Evolutionary conservation across 208 protist species (phyloP).

Genomic region (Angomonas deanei): DNA sequence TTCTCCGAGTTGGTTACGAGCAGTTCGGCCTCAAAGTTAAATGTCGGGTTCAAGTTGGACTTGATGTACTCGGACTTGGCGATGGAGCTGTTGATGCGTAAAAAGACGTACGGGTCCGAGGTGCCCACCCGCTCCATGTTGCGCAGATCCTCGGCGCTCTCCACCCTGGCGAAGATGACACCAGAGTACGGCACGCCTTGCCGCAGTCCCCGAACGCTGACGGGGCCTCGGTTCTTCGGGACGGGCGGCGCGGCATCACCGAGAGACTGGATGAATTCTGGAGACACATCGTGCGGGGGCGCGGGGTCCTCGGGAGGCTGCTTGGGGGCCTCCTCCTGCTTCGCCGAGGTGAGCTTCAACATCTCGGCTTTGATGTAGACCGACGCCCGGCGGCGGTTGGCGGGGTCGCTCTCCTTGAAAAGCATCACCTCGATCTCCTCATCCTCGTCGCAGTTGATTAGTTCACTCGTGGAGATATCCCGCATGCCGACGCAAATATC

Average conservation of each 20-base stretch:
- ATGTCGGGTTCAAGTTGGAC: conserved; percentile 51
- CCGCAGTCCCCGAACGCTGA: conserved; percentile 8
- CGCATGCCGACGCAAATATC: conserved; percentile 51
- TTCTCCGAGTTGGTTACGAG: conserved; percentile 29
- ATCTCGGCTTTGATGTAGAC: conserved; percentile 44
- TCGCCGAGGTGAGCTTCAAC: conserved; percentile 19
- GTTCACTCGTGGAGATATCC: conserved; percentile 32
- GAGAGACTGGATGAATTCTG: conserved; percentile 24
- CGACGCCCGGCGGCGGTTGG: conserved; percentile 26
- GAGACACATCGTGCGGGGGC: conserved; percentile 29
- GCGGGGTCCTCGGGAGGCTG: conserved; percentile 12
- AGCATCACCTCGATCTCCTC: conserved; percentile 35
- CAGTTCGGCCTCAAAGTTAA: conserved; percentile 59
- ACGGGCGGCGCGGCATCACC: background rate
- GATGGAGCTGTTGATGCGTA: conserved; percentile 37
- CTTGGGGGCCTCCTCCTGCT: conserved; percentile 9
- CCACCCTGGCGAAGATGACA: conserved; percentile 54
- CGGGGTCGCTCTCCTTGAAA: conserved; percentile 22
- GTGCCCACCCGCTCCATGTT: conserved; percentile 49
- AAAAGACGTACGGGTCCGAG: conserved; percentile 69
- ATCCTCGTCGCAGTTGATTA: conserved; percentile 27
- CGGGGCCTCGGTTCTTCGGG: conserved; percentile 23
- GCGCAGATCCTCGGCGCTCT: conserved; percentile 37
- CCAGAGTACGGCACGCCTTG: conserved; percentile 11
- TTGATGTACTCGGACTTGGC: conserved; percentile 33